A percentile compares a stretch with the other conserved stretches of the same genome.
Evolutionary conservation across 2,329 filamentous ascomycete species (phyloP).

Genomic region (Periconia macrospinosa): DNA sequence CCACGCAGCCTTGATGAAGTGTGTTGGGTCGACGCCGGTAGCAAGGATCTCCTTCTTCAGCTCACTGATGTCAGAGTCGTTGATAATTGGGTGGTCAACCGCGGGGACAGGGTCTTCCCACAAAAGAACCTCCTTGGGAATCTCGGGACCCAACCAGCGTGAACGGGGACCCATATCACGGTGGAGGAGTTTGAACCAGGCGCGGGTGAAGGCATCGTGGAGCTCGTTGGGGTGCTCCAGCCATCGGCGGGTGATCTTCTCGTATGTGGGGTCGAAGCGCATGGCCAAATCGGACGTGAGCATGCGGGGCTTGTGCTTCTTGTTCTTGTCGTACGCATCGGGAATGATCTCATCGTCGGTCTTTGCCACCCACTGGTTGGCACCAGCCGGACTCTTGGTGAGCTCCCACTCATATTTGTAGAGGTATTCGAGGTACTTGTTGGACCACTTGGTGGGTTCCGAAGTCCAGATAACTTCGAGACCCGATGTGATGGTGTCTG

Average conservation of each 20-base stretch:
- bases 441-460: constrained; percentile 76
- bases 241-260: constrained; percentile 75
- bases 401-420: constrained; percentile 80
- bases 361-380: constrained; percentile 77
- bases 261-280: constrained; percentile 70
- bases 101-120: constrained; percentile 76
- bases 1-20: constrained; percentile 59
- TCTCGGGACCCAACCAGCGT: constrained; percentile 74
- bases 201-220: constrained; percentile 68
- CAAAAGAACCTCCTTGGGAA: constrained; percentile 67
- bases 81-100: constrained; percentile 59
- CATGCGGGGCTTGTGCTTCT: constrained; percentile 77
- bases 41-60: constrained; percentile 71
- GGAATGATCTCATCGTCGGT: constrained; percentile 68
- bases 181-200: constrained; percentile 84
- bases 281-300: constrained; percentile 74
- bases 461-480: constrained; percentile 80
- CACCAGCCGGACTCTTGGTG: constrained; percentile 73
- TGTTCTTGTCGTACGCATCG: constrained; percentile 68
- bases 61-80: constrained; percentile 63
- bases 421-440: constrained; percentile 73
- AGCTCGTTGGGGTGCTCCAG: constrained; percentile 69
- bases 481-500: constrained; percentile 73
- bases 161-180: constrained; percentile 74
- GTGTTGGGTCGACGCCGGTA: constrained; percentile 61